Evolutionary conservation across 2,329 filamentous ascomycete species (phyloP), one percentile per base, ranked within the genome.

Genomic region (Scedosporium aurantiacum): DNA sequence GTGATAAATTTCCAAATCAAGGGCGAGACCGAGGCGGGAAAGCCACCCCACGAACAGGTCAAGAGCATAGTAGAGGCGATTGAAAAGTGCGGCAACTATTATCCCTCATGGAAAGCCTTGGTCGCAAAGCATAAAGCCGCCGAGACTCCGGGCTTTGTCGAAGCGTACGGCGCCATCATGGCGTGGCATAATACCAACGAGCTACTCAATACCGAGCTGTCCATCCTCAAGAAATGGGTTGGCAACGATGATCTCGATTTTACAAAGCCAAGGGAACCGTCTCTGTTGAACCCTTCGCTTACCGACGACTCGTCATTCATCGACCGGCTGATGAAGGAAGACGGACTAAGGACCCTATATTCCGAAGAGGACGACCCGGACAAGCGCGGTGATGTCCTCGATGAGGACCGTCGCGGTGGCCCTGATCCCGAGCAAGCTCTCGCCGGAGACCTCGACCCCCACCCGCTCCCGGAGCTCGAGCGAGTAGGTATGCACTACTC

Each of bases 121-220:
- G 84, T 89, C 64, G 74, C 79, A 2, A 88, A 88, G 23, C 89
- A 97, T 71, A 88, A 90, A 25, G 78, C 87, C 47, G 89, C 90
- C 60, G 86, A 84, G 28, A 95, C 91, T 1, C 80, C 84, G 32
- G 82, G 86, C 32, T 99, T 92, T 74, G 81, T 83, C 64, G 87
- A 92, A 64, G 91, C 91, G 28, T 94, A 89, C 69, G 89, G 96
- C 70, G 88, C 93, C 57, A 88, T 99, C 66, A 85, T 96, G 64
- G 87, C 93, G 2, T 99, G 94, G 94, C 88, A 96, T 78, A 99
- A 97, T 74, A 97, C 92, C 59, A 97, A 92, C 37, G 87, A 93
- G 70, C 85, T 96, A 70, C 97, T 99, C 79, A 96, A 95, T 72
- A 96, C 90, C 2, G 90, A 99, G 72, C 82, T 99, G 63, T 86